Conservation (phyloP, 164 flowering plant species). For the Litsea cubeba region DNA sequence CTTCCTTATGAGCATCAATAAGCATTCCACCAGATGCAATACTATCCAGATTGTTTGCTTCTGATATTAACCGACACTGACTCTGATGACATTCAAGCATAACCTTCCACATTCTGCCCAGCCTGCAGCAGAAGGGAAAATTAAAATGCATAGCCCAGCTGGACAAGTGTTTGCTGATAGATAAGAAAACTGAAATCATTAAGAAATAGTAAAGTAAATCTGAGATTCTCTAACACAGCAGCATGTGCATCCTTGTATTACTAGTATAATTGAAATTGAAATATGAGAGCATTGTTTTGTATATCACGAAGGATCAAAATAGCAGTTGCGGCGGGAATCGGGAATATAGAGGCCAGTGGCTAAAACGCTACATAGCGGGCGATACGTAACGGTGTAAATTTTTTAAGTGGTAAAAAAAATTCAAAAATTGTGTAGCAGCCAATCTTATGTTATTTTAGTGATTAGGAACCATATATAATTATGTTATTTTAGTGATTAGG, state of each 20-base stretch:
- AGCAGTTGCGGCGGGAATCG: too few relatives aligned
- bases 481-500: too few relatives aligned
- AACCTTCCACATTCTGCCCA: slow-evolving; percentile 52
- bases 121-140: slow-evolving; percentile 24
- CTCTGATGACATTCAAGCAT: slow-evolving; percentile 54
- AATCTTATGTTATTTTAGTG: too few relatives aligned
- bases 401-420: too few relatives aligned
- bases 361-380: too few relatives aligned
- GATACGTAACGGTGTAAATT: too few relatives aligned
- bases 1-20: slow-evolving; percentile 30
- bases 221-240: not conserved
- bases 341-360: too few relatives aligned
- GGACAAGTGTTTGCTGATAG: not conserved
- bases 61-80: slow-evolving; percentile 36
- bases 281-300: not conserved
- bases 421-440: too few relatives aligned
- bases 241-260: not conserved
- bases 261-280: not conserved
- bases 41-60: slow-evolving; percentile 35
- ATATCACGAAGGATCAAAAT: not conserved
- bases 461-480: too few relatives aligned
- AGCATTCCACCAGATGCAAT: slow-evolving; percentile 21
- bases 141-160: not conserved
- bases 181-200: not conserved
- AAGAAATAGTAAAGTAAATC: not conserved